Base-by-base conservation (phyloP, 2,329 filamentous ascomycete genomes). In the Pseudogymnoascus pannorum region DNA sequence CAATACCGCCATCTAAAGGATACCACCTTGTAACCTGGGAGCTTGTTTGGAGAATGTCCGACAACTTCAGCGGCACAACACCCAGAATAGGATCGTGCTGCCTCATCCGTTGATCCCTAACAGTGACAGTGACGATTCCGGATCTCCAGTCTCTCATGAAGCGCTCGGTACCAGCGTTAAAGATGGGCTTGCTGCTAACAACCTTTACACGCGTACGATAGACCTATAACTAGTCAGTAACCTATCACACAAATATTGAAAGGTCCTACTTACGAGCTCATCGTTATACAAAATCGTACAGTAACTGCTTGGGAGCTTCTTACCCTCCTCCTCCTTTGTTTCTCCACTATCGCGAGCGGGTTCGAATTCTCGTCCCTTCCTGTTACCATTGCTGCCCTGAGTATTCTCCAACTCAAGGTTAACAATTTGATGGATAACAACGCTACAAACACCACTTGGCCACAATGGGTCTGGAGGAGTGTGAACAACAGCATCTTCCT, bases 191-290 rank as follows among this genome's bases (percentile, higher is more conserved):
- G 59, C 91, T 95, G 35, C 89, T 95, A 6, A 96, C 89, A 3
- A 92, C 92, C 78, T 99, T 97, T 35, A 91, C 85, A 70, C 94
- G 85, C n/a, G 93, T 97, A 70, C 93, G 92, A 78, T 97, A 97
- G 16, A 92, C 80, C 76, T 81, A 67, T 51, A 36, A 18, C 29
- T 22, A 62, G 54, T 66, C 64, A 66, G 64, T 29, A 54, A 65
- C 61, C 61, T 29, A 29, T 59, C 14, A 36, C n/a, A 9, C 20
- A 4, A 31, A 36, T 26, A 59, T 18, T 4, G 59, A 18, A 7
- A 8, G 40, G 38, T 11, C 9, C 18, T 22, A 70, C 77, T 68
- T 74, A 85, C 83, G 67, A 96, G 75, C 68, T 95, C 86, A 69
- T 97, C 93, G 67, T 97, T 97, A 73, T 89, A 80, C 9, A 94